Evolutionary conservation across 257 asterid genomes (phyloP).

Genomic region (Scutellaria baicalensis): DNA sequence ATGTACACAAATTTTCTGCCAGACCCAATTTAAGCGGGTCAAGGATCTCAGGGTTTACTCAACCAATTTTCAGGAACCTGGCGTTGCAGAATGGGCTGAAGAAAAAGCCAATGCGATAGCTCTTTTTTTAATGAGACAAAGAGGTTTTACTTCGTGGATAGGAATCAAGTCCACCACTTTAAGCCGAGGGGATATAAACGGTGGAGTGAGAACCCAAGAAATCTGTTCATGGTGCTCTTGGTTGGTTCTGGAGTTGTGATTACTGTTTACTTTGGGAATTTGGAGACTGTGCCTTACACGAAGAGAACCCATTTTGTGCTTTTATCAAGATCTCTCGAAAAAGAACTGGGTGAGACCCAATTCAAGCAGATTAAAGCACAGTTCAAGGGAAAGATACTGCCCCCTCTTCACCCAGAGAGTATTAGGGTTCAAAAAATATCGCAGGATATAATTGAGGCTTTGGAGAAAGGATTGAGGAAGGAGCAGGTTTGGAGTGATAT

Average conservation of each 20-base stretch:
- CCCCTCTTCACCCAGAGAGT: constrained; percentile 87
- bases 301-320: constrained; percentile 86
- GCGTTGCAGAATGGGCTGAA: constrained; percentile 21
- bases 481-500: constrained; percentile 76
- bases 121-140: constrained; percentile 51
- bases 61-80: constrained; percentile 34
- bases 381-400: constrained; percentile 69
- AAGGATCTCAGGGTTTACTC: constrained; percentile 17
- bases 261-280: constrained; percentile 66
- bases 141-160: constrained; percentile 70
- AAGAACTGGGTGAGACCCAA: constrained; percentile 52
- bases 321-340: constrained; percentile 51
- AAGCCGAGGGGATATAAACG: constrained; percentile 61
- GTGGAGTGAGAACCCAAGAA: constrained; percentile 66
- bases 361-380: constrained; percentile 41
- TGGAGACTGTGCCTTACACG: constrained; percentile 77
- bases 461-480: constrained; percentile 73
- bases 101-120: constrained; percentile 17
- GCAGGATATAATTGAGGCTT: constrained; percentile 60
- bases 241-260: constrained; percentile 65
- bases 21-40: constrained; percentile 12
- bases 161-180: constrained; percentile 48
- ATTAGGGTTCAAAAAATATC: constrained; percentile 69
- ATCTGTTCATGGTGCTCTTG: constrained; percentile 24
- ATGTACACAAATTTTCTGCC: neutral